Evolutionary conservation across 805 yeast species (phyloP).

Genomic region (Pichia deserticola): DNA sequence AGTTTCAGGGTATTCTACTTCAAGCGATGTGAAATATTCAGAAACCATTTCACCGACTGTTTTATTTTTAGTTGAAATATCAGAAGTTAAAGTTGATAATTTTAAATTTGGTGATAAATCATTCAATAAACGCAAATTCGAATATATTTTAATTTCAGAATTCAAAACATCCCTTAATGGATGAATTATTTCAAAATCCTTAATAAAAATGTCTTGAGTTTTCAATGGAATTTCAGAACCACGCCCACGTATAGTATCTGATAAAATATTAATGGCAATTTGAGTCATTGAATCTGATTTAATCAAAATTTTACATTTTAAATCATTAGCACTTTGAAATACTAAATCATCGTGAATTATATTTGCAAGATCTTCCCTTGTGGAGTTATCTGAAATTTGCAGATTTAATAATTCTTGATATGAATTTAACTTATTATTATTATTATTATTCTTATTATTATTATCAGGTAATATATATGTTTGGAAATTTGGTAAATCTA

Average conservation of each 20-base stretch:
- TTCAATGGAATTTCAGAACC: slow-evolving; percentile 54
- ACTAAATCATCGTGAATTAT: slow-evolving; percentile 43
- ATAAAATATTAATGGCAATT: slow-evolving; percentile 70
- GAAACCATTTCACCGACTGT: slow-evolving; percentile 75
- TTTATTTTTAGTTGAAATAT: slow-evolving; percentile 54
- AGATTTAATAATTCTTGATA: slow-evolving; percentile 29
- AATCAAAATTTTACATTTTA: slow-evolving; percentile 47
- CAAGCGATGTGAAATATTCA: slow-evolving; percentile 65
- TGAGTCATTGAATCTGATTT: slow-evolving; percentile 79
- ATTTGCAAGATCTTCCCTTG: slow-evolving; percentile 54
- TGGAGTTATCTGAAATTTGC: slow-evolving; percentile 44
- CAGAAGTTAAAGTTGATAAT: slow-evolving; percentile 5
- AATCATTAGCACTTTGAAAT: slow-evolving; percentile 36
- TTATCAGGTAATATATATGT: slow-evolving; percentile 6
- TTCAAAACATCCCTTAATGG: slow-evolving; percentile 73
- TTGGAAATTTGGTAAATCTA: slow-evolving; percentile 26
- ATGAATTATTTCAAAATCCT: slow-evolving; percentile 37
- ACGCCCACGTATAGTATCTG: slow-evolving; percentile 79
- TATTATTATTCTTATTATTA: slow-evolving; percentile 1
- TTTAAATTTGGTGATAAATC: slow-evolving; percentile 20
- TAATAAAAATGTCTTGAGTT: slow-evolving; percentile 20
- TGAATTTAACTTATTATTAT: slow-evolving; percentile 12
- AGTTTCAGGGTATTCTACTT: slow-evolving; percentile 75
- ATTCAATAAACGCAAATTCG: slow-evolving; percentile 34
- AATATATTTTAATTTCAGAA: slow-evolving; percentile 58